These are phyloP conservation scores for Irpex sp. DNA, from an alignment of 1,284 basidiomycete species.

Conservation along the genomic window DNA sequence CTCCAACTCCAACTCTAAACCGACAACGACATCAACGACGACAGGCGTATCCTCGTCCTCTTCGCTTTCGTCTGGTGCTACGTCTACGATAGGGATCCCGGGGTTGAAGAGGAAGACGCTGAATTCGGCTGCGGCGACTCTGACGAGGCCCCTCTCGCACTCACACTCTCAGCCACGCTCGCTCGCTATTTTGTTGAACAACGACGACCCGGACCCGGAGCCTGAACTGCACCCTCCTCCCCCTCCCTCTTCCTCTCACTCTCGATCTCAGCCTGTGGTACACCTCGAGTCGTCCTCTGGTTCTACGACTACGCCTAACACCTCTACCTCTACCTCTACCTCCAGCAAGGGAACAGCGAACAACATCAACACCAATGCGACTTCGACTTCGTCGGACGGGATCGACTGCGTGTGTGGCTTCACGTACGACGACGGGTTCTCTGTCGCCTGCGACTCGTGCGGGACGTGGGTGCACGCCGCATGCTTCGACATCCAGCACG, in stretches of 20 bases:
- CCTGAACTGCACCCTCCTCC: too few species aligned
- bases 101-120: neutral
- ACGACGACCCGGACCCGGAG: constrained; percentile 5
- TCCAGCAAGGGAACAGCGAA: neutral
- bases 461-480: constrained; percentile 88
- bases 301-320: neutral
- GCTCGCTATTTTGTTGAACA: constrained; percentile 4
- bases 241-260: neutral
- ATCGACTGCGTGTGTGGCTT: constrained; percentile 75
- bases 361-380: constrained; percentile 9
- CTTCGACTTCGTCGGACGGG: constrained; percentile 28
- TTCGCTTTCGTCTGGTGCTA: neutral
- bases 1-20: constrained; percentile 38
- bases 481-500: constrained; percentile 75
- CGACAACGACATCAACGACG: constrained; percentile 15
- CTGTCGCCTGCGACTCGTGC: constrained; percentile 89
- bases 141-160: neutral
- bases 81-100: neutral
- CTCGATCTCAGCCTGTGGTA: neutral
- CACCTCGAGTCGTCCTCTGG: neutral
- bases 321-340: neutral
- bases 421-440: constrained; percentile 86
- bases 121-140: neutral
- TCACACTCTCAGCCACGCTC: constrained; percentile 3
- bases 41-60: neutral